Evolutionary conservation across 192 early-diverging fungal species (phyloP), one percentile per base, ranked within the genome.

Genomic region (Backusella australiensis): DNA sequence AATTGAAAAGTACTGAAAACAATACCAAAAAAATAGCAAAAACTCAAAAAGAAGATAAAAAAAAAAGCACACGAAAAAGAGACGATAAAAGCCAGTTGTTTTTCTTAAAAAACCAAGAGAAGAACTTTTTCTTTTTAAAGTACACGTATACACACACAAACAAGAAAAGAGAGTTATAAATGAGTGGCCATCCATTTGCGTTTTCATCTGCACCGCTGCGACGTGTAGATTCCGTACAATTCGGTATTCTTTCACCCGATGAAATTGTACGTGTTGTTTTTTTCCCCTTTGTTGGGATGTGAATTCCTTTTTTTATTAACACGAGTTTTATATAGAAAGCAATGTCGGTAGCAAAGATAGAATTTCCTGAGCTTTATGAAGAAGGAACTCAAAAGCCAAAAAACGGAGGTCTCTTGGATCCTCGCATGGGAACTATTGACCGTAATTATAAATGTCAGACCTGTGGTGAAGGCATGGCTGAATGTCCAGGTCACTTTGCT

Each of bases 401-500:
- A 85, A 83, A 85, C 17, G 93, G 94, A 32, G 98, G 98, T 69
- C 84, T 98, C 46, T 82, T 96, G 34, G 98, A 99, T 82, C 91
- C 96, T 56, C 89, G 96, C 36, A 92, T 99, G 93, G 98, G 98
- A 38, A 98, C 98, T 17, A 96, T 97, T 75, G 96, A 99, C 82
- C 92, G 95, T 73, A 96, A 96, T 80, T 96, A 95, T 89, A 96
- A 95, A 85, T 99, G 98, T 81, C 92, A 93, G 74, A 98, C 98
- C 9, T 99, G 98, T 84, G 92, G 92, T 68, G 95, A 97, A 78
- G 93, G 92, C 79, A 97, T 96, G 96, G 89, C 90, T 19, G 93
- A 96, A 78, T 99, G 98, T 81, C 96, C 96, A 56, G 97, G 98
- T 67, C 98, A 99, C 83, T 99, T 99, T 90, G 98, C 94, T 14